Evolutionary conservation across 139 green algal species (phyloP), one percentile per base, ranked within the genome.

Genomic region (Volvox reticuliferus): DNA sequence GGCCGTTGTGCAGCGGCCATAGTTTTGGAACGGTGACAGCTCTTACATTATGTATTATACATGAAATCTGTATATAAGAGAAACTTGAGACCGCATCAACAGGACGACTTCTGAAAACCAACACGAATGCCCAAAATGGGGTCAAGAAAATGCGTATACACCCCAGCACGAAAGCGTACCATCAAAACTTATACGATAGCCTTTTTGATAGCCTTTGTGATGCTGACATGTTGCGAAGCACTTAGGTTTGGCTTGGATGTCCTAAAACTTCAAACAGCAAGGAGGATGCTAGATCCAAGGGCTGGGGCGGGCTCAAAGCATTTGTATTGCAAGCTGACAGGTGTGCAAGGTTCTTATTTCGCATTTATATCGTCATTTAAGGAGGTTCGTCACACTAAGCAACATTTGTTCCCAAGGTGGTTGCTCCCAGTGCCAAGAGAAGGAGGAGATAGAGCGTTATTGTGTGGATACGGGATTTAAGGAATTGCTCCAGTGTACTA

Each of bases 391-490:
- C 63, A 55, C 44, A 55, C 18, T 30, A 36, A 21, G 30, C 65
- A 13, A 19, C 17, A 9, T 55, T n/a, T 24, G 68, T 55, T 63
- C 30, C 18, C 14, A 61, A 91, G 87, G 87, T 24, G 87, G 87
- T 21, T 91, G 87, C 30, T 85, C 75, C 2, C 87, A 91, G 24
- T 91, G 87, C 62, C 76, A 91, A 36, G 87, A 78, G 16, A 28
- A 79, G 26, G 87, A 91, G 87, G 87, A 91, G 76, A 79, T 85
- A 26, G 76, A 86, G 55, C 87, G 76, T 1, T 91, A 91, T 30
- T 91, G 87, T 28, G 76, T 63, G 1, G 87, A 85, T 36, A 91
- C 87, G 22, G 87, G 87, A 17, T 91, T 86, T 17, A 91, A 91
- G 76, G 87, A 91, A 77, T n/a, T 79, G 76, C 76, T 91, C 71